Base-by-base conservation (phyloP, 805 yeast genomes). In the Saccharomycopsis capsularis region DNA sequence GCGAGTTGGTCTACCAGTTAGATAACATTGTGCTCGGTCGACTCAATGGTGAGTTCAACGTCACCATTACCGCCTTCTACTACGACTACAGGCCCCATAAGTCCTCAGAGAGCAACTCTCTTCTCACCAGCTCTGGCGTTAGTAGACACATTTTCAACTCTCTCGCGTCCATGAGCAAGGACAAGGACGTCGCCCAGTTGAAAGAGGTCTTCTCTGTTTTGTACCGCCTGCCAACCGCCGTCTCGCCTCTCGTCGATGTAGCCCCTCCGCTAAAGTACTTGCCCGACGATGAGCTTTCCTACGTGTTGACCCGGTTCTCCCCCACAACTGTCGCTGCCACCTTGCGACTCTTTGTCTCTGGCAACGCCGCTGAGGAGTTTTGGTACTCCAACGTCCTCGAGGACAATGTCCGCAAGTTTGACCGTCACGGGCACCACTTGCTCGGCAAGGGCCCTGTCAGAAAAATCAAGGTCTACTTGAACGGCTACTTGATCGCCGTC, bases 301-400 rank as follows among this genome's bases (percentile, higher is more conserved):
- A 69, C 19, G 54, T 58, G 1, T 58, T 81, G n/a, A 79, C 83
- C 2, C 57, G 58, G 15, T 62, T 84, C 27, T 57, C 74, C 2
- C 81, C 82, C 58, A 79, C 87, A 3, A 78, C 87, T 2, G 40
- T 51, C 16, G 79, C 56, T 60, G 67, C 61, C 29, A 67, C 66
- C 50, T 60, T 86, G 29, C 73, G 82, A 9, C 61, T 87, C 3
- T 79, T 78, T 55, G 78, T 83, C 11, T 76, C 85, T 18, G 95
- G 93, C 2, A 85, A 82, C 57, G 82, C 81, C 2, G 79, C 74
- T 32, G 96, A 87, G 63, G 95, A 88, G 61, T 84, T 85, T 58
- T 87, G 95, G 95, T 88, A 81, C 63, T 64, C 79, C 2, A 82
- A 85, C 36, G 64, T 71, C 9, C 51, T 82, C 39, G 85, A 80